Percentiles rank a stretch among this genome's conserved stretches.
Evolutionary conservation across 2,329 filamentous ascomycete genomes (phyloP).

Genomic region (Leptodontidium sp.): DNA sequence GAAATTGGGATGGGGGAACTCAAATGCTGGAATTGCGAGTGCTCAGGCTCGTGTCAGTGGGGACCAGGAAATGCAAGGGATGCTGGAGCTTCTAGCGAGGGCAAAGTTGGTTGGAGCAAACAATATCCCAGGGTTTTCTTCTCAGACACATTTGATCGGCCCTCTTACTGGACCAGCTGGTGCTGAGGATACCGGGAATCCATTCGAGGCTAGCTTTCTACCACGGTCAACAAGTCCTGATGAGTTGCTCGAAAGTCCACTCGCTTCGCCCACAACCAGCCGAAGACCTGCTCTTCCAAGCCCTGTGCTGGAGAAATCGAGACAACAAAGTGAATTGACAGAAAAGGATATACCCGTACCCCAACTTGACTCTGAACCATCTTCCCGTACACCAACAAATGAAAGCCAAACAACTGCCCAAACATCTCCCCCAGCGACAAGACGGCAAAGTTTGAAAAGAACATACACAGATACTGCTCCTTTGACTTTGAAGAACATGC

Average conservation of each 20-base stretch:
- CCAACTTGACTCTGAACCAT: constrained; percentile 53
- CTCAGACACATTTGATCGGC: constrained; percentile 57
- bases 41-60: constrained; percentile 84
- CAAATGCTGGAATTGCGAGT: constrained; percentile 78
- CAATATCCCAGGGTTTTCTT: constrained; percentile 61
- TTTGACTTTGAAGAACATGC: constrained; percentile 78
- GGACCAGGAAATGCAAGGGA: constrained; percentile 86
- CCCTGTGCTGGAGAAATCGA: constrained; percentile 28
- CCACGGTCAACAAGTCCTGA: constrained; percentile 62
- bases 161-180: constrained; percentile 84
- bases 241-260: constrained; percentile 50
- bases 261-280: constrained; percentile 37
- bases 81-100: constrained; percentile 86
- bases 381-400: constrained; percentile 63
- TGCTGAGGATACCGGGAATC: constrained; percentile 71
- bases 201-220: constrained; percentile 85
- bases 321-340: constrained; percentile 35
- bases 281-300: constrained; percentile 30
- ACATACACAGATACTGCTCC: constrained; percentile 86
- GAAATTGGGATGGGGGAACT: constrained; percentile 78
- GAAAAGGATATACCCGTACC: constrained; percentile 36
- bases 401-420: constrained; percentile 61
- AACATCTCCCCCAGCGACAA: constrained; percentile 63
- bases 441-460: constrained; percentile 77
- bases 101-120: constrained; percentile 80